Conservation (phyloP, 139 green algal species). For the Chlamydomonas sp. region DNA sequence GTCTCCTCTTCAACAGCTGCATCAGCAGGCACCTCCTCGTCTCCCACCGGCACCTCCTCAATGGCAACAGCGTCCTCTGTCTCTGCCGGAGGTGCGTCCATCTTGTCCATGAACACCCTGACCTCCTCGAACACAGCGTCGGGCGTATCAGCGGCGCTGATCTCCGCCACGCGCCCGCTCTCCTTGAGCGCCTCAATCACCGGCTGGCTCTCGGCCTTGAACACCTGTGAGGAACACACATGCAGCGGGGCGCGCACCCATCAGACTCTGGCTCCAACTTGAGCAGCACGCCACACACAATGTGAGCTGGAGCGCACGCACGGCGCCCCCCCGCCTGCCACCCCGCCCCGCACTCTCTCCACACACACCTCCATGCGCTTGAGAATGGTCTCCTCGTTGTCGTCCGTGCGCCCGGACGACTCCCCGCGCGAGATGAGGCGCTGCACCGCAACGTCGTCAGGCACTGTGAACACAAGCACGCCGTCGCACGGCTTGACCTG, state of each 20-base stretch:
- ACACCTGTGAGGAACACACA: conserved; percentile 26
- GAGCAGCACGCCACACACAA: too few relatives aligned
- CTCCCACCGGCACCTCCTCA: too few relatives aligned
- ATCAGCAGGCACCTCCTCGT: background rate
- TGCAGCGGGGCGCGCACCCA: too few relatives aligned
- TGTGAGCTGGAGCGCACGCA: too few relatives aligned
- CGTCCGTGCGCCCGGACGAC: conserved; percentile 52
- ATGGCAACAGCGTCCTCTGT: too few relatives aligned
- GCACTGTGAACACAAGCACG: conserved; percentile 24
- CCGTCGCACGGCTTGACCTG: conserved; percentile 27
- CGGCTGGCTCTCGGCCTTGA: conserved; percentile 30
- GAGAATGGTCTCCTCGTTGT: conserved; percentile 63
- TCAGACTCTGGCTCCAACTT: too few relatives aligned
- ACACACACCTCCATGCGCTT: conserved; percentile 41
- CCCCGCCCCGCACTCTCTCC: too few relatives aligned
- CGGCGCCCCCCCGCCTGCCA: too few relatives aligned
- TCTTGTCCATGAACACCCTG: conserved; percentile 23
- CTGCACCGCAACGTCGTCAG: conserved; percentile 43
- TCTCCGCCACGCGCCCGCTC: conserved; percentile 21
- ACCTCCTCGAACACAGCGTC: conserved; percentile 29
- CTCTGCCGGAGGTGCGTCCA: too few relatives aligned
- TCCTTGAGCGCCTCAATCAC: conserved; percentile 31
- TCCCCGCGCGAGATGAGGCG: conserved; percentile 46
- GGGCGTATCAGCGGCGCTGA: conserved; percentile 18
- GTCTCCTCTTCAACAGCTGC: background rate